These are phyloP conservation scores for Citropsis articulata DNA, from an alignment of 345 rosid genomes.

Conservation along the genomic window DNA sequence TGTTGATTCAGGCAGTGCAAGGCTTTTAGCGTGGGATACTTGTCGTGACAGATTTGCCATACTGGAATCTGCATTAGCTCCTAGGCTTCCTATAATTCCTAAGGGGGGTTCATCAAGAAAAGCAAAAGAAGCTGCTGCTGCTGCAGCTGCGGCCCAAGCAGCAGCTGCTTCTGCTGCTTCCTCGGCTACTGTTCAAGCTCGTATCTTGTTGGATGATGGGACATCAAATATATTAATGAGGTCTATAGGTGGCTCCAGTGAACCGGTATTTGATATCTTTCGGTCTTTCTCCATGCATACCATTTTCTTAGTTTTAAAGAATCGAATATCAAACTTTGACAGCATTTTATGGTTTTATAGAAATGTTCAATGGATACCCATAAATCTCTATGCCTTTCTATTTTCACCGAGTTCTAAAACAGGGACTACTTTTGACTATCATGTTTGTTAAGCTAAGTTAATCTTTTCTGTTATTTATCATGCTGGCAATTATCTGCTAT, in stretches of 20 bases:
- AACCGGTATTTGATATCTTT: constrained; percentile 61
- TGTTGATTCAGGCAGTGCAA: constrained; percentile 98
- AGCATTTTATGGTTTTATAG: not conserved
- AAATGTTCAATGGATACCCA: not conserved
- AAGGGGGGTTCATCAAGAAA: constrained; percentile 88
- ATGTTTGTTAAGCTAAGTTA: not conserved
- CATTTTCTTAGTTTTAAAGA: constrained; percentile 7
- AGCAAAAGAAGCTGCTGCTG: constrained; percentile 98
- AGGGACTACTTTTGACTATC: not conserved
- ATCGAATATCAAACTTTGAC: not conserved
- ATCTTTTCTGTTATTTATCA: not conserved
- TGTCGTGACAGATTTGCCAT: constrained; percentile 93
- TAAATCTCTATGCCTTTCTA: not conserved
- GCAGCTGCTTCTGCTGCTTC: constrained; percentile 96
- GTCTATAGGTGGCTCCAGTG: constrained; percentile 86
- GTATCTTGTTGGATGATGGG: constrained; percentile 97
- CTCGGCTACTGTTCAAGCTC: constrained; percentile 94
- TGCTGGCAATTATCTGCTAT: not conserved
- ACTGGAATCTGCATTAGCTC: constrained; percentile 76
- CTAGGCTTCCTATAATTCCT: constrained; percentile 82
- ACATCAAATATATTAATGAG: constrained; percentile 96
- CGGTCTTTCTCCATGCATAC: constrained; percentile 7
- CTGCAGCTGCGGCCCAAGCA: constrained; percentile 94
- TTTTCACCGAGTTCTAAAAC: not conserved
- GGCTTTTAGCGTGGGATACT: constrained; percentile 95